Percentiles rank a stretch among this genome's conserved stretches.
Conservation (phyloP, 2,329 filamentous ascomycete species). For the Nigrospora osmanthi region DNA sequence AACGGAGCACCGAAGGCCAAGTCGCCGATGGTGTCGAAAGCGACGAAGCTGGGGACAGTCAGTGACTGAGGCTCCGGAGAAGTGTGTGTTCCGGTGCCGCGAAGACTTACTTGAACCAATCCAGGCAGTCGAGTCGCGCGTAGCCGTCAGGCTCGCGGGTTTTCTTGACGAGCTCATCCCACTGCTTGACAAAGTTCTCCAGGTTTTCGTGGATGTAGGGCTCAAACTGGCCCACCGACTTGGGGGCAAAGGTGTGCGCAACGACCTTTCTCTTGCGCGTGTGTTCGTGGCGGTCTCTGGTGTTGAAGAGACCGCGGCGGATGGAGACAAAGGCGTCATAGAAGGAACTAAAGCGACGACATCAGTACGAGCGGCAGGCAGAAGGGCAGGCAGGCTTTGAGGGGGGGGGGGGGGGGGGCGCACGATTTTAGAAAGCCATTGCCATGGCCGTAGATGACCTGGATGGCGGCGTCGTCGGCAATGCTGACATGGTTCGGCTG, state of each 20-base stretch:
- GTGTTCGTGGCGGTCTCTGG: constrained; percentile 72
- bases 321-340: constrained; percentile 92
- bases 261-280: constrained; percentile 84
- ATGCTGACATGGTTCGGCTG: constrained; percentile 80
- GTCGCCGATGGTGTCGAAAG: constrained; percentile 45
- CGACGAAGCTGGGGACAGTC: constrained; percentile 31
- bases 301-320: constrained; percentile 81
- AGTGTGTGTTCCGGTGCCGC: too few relatives aligned
- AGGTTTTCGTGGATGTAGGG: constrained; percentile 81
- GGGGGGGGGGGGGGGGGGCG: neutral
- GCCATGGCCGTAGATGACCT: constrained; percentile 69
- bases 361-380: too few relatives aligned
- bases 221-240: constrained; percentile 77
- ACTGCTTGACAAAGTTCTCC: constrained; percentile 63
- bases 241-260: constrained; percentile 78
- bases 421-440: constrained; percentile 72
- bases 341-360: constrained; percentile 33
- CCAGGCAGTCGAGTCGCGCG: constrained; percentile 62
- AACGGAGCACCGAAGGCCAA: constrained; percentile 71
- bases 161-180: constrained; percentile 53
- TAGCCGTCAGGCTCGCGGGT: constrained; percentile 38
- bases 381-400: too few relatives aligned
- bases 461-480: constrained; percentile 72
- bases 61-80: neutral
- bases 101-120: constrained; percentile 68